Percentiles rank a stretch among this genome's conserved stretches.
phyloP scores from a whole-genome alignment of 768 basidiomycete species.

The Termitomyces sp. region DNA sequence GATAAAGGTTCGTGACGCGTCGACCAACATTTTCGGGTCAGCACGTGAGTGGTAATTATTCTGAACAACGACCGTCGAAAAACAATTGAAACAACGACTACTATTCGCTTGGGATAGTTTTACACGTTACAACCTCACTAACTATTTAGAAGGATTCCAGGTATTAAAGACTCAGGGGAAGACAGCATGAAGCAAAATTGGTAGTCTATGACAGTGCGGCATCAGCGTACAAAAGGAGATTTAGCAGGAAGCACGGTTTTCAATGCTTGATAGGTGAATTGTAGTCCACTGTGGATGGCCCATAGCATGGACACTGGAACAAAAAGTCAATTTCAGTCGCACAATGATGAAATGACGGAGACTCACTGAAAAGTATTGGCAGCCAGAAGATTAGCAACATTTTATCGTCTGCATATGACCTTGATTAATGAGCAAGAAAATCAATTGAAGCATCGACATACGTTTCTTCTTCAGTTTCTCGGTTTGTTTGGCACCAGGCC shows the following conservation, averaged over 20 bases:
- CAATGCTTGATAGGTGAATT: constrained; percentile 48
- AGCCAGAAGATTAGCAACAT: constrained; percentile 89
- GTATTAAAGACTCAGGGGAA: constrained; percentile 2
- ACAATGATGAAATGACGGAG: constrained; percentile 1
- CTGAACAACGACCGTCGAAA: background rate
- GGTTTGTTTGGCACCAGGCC: constrained; percentile 46
- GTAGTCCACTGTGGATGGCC: constrained; percentile 55
- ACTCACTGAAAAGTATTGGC: constrained; percentile 78
- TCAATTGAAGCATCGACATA: constrained; percentile 33
- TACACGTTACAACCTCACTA: constrained; percentile 15
- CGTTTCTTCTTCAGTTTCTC: constrained; percentile 66
- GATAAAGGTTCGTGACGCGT: constrained; percentile 8
- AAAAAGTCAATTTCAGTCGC: constrained; percentile 6
- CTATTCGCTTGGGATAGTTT: constrained; percentile 2
- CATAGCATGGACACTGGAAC: constrained; percentile 58
- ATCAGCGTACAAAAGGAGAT: constrained; percentile 35
- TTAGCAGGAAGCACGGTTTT: constrained; percentile 49
- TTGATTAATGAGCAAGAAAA: constrained; percentile 13
- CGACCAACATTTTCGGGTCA: constrained; percentile 7
- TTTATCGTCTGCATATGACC: constrained; percentile 59
- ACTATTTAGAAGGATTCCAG: constrained; percentile 4
- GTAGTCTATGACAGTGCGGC: constrained; percentile 20
- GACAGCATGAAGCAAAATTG: constrained; percentile 5
- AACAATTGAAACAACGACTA: background rate
- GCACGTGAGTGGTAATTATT: constrained; percentile 12